Percentiles rank a stretch among this genome's conserved stretches.
Conservation (phyloP, 2,329 filamentous ascomycete genomes). For the Trichophyton benhamiae region DNA sequence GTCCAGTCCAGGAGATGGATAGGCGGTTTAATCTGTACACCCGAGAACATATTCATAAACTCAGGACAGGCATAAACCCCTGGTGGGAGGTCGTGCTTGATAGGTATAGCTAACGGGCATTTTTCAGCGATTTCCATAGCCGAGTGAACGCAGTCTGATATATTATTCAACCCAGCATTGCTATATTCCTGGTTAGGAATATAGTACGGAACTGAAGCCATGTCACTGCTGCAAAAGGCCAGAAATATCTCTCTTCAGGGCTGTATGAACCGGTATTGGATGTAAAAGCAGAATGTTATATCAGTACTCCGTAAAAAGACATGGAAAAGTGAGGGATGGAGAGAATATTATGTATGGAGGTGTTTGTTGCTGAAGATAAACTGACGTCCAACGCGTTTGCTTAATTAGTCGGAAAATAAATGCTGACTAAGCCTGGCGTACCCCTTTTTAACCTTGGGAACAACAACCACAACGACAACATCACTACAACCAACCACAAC, state of each 20-base stretch:
- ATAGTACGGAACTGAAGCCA: background rate
- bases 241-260: background rate
- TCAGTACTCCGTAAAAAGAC: background rate
- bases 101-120: constrained; percentile 5
- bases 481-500: too few relatives aligned
- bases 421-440: too few relatives aligned
- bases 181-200: background rate
- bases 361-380: too few relatives aligned
- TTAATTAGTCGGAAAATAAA: too few relatives aligned
- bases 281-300: background rate
- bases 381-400: too few relatives aligned
- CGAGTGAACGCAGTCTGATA: background rate
- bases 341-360: too few relatives aligned
- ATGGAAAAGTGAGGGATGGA: background rate
- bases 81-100: constrained; percentile 23
- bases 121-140: background rate
- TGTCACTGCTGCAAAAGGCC: background rate
- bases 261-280: background rate
- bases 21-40: constrained; percentile 12
- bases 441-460: too few relatives aligned
- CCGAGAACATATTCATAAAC: constrained; percentile 21
- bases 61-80: constrained; percentile 25
- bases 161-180: background rate
- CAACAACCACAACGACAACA: too few relatives aligned
- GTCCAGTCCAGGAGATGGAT: constrained; percentile 40